Conservation (phyloP, 2,329 filamentous ascomycete species). For the Elsinoe fawcettii region DNA sequence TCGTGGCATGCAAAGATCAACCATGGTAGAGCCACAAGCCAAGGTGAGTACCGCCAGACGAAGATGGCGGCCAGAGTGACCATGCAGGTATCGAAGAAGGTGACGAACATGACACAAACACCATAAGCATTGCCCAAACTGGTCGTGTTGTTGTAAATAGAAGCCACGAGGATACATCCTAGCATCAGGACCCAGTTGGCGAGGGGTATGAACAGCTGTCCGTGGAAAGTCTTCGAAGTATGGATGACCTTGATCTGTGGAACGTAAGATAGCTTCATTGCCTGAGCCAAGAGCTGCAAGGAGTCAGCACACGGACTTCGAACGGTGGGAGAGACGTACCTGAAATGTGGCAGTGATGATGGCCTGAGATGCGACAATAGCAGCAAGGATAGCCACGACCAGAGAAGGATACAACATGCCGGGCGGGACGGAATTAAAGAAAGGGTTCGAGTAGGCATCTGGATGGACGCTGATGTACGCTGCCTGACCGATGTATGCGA, state of each 20-base stretch:
- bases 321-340: neutral
- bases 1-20: slow-evolving; percentile 60
- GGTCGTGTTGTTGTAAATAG: slow-evolving; percentile 65
- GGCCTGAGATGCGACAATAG: slow-evolving; percentile 69
- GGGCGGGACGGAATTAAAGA: slow-evolving; percentile 62
- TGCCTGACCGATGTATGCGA: slow-evolving; percentile 66
- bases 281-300: slow-evolving; percentile 52
- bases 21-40: slow-evolving; percentile 55
- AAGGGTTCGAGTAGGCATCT: slow-evolving; percentile 61
- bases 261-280: slow-evolving; percentile 67
- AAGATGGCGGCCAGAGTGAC: slow-evolving; percentile 63
- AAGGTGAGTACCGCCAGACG: slow-evolving; percentile 58
- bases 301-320: slow-evolving; percentile 16
- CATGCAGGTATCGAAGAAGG: slow-evolving; percentile 70
- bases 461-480: slow-evolving; percentile 58
- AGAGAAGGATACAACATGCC: slow-evolving; percentile 62
- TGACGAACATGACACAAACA: slow-evolving; percentile 72
- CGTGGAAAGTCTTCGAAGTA: slow-evolving; percentile 61
- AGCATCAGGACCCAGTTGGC: slow-evolving; percentile 72
- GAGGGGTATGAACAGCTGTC: slow-evolving; percentile 68
- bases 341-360: slow-evolving; percentile 72
- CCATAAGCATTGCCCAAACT: slow-evolving; percentile 67
- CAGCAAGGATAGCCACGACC: slow-evolving; percentile 54
- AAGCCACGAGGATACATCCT: slow-evolving; percentile 65
- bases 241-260: slow-evolving; percentile 68